Percentiles rank a stretch among this genome's conserved stretches.
Conservation (phyloP, 2,329 filamentous ascomycete genomes). For the Fonsecaea erecta region DNA sequence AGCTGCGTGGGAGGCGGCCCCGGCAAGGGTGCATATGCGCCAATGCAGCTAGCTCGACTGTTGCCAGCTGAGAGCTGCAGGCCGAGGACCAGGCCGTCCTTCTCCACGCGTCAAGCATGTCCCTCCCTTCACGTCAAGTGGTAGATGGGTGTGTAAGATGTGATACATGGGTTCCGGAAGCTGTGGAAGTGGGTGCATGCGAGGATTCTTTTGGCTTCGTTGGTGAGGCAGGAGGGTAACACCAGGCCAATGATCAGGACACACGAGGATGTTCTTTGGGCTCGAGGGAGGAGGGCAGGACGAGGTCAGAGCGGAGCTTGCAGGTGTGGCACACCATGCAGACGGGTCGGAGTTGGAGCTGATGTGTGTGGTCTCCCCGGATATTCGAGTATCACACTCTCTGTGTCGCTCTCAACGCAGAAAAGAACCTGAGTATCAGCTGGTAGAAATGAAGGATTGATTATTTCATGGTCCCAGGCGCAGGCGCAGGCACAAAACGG, state of each 20-base stretch:
- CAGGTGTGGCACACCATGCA: background rate
- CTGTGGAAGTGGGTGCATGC: background rate
- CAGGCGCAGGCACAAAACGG: background rate
- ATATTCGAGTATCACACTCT: background rate
- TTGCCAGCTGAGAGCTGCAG: conserved; percentile 22
- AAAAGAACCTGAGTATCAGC: background rate
- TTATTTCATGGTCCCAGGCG: background rate
- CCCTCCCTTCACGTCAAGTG: conserved; percentile 13
- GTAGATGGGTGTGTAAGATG: background rate
- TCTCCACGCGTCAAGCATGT: conserved; percentile 9
- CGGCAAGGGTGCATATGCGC: conserved; percentile 21
- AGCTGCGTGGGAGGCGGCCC: conserved; percentile 23
- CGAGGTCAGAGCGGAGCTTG: background rate
- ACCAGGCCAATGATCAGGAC: conserved; percentile 22
- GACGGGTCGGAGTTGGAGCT: background rate
- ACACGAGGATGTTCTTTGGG: conserved; percentile 19
- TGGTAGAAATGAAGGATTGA: too few species aligned
- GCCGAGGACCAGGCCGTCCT: background rate
- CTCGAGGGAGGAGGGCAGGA: background rate
- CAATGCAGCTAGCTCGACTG: conserved; percentile 22
- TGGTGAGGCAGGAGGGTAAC: conserved; percentile 20
- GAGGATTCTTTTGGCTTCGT: conserved; percentile 16
- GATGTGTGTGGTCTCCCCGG: background rate
- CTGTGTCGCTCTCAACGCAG: background rate
- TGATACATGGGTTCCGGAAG: conserved; percentile 2